Evolutionary conservation across 805 yeast genomes (phyloP).

Genomic region (Wickerhamomyces sydowiorum): DNA sequence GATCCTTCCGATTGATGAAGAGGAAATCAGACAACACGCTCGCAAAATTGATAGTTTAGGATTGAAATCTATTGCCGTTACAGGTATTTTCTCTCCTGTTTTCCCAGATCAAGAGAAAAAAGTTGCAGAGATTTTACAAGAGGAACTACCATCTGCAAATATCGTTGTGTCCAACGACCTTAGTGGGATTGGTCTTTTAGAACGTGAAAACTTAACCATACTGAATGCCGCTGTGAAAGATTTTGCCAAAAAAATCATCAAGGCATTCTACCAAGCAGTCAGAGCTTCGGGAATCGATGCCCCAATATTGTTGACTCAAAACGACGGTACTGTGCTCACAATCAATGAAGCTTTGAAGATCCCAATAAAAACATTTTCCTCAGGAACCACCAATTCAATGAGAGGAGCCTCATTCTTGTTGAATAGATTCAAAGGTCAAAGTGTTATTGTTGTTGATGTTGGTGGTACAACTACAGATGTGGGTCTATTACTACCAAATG

Average conservation of each 20-base stretch:
- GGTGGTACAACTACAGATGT: conserved; percentile 50
- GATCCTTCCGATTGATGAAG: conserved; percentile 28
- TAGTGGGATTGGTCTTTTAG: conserved; percentile 38
- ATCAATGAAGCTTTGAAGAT: conserved; percentile 32
- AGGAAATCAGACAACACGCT: conserved; percentile 25
- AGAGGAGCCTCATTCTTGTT: conserved; percentile 40
- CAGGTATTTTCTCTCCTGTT: conserved; percentile 37
- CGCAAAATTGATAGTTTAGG: conserved; percentile 26
- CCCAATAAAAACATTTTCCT: conserved; percentile 43
- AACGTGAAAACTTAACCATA: conserved; percentile 43
- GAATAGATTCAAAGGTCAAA: conserved; percentile 18
- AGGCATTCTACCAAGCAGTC: conserved; percentile 34
- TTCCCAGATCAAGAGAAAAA: conserved; percentile 31
- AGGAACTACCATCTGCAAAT: conserved; percentile 28
- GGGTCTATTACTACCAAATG: conserved; percentile 38
- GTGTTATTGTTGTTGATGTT: conserved; percentile 38
- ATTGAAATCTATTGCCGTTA: conserved; percentile 32
- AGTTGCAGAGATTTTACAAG: conserved; percentile 28
- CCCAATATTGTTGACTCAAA: conserved; percentile 39
- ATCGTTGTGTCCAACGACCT: conserved; percentile 35
- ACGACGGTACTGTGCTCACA: conserved; percentile 44
- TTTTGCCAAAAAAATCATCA: conserved; percentile 37
- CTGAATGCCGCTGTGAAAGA: conserved; percentile 38
- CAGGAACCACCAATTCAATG: conserved; percentile 47
- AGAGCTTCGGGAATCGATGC: conserved; percentile 29